Evolutionary conservation across 164 flowering plant species (phyloP).

Genomic region (Dillenia suffruticosa): DNA sequence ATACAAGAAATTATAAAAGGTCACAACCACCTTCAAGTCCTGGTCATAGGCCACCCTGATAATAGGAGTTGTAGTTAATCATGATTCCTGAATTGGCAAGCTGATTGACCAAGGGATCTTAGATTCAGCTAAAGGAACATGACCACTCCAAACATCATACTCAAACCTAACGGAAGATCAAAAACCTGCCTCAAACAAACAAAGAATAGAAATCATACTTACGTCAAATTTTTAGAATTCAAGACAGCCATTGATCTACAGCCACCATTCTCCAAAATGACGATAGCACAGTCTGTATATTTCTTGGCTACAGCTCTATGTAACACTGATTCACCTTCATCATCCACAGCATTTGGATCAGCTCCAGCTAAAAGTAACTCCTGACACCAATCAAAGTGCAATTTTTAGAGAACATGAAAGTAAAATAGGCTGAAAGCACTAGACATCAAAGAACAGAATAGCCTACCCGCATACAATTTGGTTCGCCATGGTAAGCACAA

Average conservation of each 20-base stretch:
- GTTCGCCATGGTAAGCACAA: constrained; percentile 98
- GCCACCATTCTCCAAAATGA: constrained; percentile 90
- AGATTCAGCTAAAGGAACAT: too few relatives aligned
- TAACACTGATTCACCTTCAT: constrained; percentile 95
- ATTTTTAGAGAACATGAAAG: not conserved
- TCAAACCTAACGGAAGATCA: too few relatives aligned
- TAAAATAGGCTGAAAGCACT: not conserved
- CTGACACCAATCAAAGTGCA: constrained; percentile 31
- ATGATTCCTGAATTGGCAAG: too few relatives aligned
- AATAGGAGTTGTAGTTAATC: too few relatives aligned
- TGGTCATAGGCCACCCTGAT: too few relatives aligned
- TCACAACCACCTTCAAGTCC: too few relatives aligned
- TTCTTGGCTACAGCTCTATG: constrained; percentile 93
- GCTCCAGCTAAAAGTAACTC: constrained; percentile 93
- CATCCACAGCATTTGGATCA: constrained; percentile 97
- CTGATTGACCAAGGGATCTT: too few relatives aligned
- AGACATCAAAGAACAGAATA: not conserved
- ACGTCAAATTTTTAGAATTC: constrained; percentile 85
- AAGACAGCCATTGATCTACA: constrained; percentile 78
- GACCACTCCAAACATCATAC: too few relatives aligned
- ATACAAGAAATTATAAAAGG: too few relatives aligned
- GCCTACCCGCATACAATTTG: constrained; percentile 98
- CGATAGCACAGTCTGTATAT: constrained; percentile 90
- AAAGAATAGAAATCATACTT: constrained; percentile 17
- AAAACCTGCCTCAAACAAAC: too few relatives aligned